phyloP scores from a whole-genome alignment of 306 rosid species.

The Mimosa bimucronata region DNA sequence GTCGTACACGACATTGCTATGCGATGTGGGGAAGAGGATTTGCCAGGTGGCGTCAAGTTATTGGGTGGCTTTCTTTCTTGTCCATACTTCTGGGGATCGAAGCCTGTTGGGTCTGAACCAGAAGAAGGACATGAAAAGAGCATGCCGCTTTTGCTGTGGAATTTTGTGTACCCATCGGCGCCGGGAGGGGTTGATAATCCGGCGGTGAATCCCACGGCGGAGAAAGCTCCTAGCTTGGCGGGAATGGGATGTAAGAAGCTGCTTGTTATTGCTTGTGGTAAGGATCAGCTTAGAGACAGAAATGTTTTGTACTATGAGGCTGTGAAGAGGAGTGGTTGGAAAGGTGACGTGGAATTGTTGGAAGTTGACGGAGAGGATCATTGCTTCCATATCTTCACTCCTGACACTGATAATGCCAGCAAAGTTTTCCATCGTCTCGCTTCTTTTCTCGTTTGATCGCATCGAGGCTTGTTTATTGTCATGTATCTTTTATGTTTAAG shows the following conservation, averaged over 20 bases:
- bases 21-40: slow-evolving; percentile 38
- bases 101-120: slow-evolving; percentile 41
- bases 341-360: slow-evolving; percentile 49
- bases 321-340: slow-evolving; percentile 53
- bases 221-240: slow-evolving; percentile 49
- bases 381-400: slow-evolving; percentile 44
- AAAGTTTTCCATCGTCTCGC: slow-evolving; percentile 42
- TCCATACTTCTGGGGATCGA: slow-evolving; percentile 51
- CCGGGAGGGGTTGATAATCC: slow-evolving; percentile 49
- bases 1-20: slow-evolving; percentile 41
- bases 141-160: slow-evolving; percentile 36
- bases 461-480: background rate
- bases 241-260: slow-evolving; percentile 40
- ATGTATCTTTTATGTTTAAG: background rate
- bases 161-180: slow-evolving; percentile 47
- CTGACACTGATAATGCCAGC: slow-evolving; percentile 44
- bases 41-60: slow-evolving; percentile 42
- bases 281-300: slow-evolving; percentile 52
- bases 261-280: slow-evolving; percentile 44
- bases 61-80: slow-evolving; percentile 37
- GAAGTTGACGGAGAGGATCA: slow-evolving; percentile 50
- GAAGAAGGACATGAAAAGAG: slow-evolving; percentile 35
- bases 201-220: slow-evolving; percentile 47
- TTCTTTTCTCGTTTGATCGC: slow-evolving; percentile 47
- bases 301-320: slow-evolving; percentile 49